Evolutionary conservation across 352 stramenopile genomes (phyloP).

Genomic region (Phytophthora melonis): DNA sequence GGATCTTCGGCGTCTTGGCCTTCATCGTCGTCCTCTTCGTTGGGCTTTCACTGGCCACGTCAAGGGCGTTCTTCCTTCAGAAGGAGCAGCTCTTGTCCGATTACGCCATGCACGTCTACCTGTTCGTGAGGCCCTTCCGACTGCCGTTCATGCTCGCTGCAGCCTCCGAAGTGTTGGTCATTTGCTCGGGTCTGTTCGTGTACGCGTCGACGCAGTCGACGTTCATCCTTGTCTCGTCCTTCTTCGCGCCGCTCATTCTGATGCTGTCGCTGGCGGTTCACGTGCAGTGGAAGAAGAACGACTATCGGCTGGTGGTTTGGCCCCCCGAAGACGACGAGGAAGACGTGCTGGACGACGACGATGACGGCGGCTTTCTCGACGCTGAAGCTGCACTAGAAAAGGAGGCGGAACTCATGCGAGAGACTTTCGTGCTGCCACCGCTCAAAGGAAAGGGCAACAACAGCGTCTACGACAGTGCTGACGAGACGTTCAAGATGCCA

Average conservation of each 20-base stretch:
- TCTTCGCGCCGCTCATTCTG: constrained; percentile 81
- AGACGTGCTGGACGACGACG: constrained; percentile 81
- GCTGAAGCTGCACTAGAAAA: constrained; percentile 76
- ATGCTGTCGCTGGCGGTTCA: constrained; percentile 83
- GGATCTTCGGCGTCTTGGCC: constrained; percentile 87
- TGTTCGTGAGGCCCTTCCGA: constrained; percentile 67
- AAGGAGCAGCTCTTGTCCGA: constrained; percentile 81
- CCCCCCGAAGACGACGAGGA: constrained; percentile 84
- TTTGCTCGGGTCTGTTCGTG: constrained; percentile 85
- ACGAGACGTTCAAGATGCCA: constrained; percentile 87
- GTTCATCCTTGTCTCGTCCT: constrained; percentile 81
- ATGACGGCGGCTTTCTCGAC: constrained; percentile 61
- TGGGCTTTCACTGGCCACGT: constrained; percentile 76
- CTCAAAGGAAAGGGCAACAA: constrained; percentile 70
- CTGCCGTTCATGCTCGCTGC: constrained; percentile 85
- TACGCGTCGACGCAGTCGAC: constrained; percentile 79
- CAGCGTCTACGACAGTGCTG: constrained; percentile 60
- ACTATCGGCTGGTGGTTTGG: constrained; percentile 87
- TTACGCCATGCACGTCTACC: constrained; percentile 79
- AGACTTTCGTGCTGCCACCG: constrained; percentile 83
- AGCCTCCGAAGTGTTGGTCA: constrained; percentile 81
- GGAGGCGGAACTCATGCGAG: constrained; percentile 76
- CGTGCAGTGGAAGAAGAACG: constrained; percentile 82
- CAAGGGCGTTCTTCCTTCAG: constrained; percentile 83
- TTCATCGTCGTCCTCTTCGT: constrained; percentile 88